Conservation (phyloP, 1,139 yeast species). For the Scheffersomyces insectosa region DNA sequence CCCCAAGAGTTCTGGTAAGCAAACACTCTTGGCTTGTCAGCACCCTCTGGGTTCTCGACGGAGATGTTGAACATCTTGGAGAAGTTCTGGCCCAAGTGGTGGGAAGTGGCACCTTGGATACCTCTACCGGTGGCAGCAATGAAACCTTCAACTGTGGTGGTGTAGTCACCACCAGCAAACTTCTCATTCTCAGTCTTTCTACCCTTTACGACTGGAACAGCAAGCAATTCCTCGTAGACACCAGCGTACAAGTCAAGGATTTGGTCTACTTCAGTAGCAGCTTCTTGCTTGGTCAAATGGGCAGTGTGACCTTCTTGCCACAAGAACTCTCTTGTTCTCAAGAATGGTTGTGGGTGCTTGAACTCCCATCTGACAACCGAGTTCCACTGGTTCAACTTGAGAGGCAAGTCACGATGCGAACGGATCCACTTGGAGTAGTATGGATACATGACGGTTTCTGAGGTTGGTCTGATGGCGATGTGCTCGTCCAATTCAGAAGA, state of each 20-base stretch:
- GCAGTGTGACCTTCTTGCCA: constrained; percentile 99
- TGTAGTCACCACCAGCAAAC: constrained; percentile 96
- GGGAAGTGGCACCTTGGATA: constrained; percentile 99
- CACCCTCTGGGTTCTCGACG: constrained; percentile 91
- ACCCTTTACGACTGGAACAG: constrained; percentile 97
- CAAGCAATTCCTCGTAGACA: constrained; percentile 86
- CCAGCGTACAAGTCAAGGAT: constrained; percentile 85
- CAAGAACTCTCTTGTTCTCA: constrained; percentile 97
- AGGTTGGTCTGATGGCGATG: constrained; percentile 98
- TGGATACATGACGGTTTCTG: constrained; percentile 99
- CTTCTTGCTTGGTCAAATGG: constrained; percentile 78
- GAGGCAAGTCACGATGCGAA: constrained; percentile 96
- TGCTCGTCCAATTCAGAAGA: constrained; percentile 93
- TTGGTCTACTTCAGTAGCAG: constrained; percentile 79
- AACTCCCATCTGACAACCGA: constrained; percentile 99
- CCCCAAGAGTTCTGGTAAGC: constrained; percentile 99
- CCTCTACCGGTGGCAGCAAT: constrained; percentile 99
- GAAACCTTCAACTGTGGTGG: constrained; percentile 95
- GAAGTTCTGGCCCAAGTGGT: constrained; percentile 96
- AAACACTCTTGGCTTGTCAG: constrained; percentile 79
- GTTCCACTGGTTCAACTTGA: constrained; percentile 98
- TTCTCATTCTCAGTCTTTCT: constrained; percentile 95
- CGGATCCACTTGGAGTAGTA: constrained; percentile 99
- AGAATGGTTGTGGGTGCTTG: constrained; percentile 98
- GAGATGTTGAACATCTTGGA: constrained; percentile 96